Evolutionary conservation across 768 basidiomycete genomes (phyloP), one percentile per base, ranked within the genome.

Genomic region (Panaeolus papilionaceus): DNA sequence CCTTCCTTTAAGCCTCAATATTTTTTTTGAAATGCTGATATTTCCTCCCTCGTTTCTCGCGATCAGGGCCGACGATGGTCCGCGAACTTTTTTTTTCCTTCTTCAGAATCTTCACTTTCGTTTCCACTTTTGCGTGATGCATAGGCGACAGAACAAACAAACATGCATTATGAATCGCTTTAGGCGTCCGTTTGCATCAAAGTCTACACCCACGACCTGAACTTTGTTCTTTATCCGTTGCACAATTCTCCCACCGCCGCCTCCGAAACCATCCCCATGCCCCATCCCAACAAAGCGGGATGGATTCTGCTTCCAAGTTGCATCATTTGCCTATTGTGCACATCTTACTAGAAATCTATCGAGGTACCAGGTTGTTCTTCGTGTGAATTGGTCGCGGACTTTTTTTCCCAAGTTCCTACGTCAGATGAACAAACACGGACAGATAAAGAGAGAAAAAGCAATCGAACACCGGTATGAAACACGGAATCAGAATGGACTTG

Each of bases 401-500:
- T 33, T 58, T 54, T 58, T 58, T 58, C 54, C 54, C 54, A 58
- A 58, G 54, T 58, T 33, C 14, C 54, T 58, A 58, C 54, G 54
- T 58, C 54, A 58, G 54, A 58, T 58, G 54, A 58, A 16, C 54
- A 58, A 58, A 58, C 28, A 58, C 26, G n/a, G 54, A 37, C 54
- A 58, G 54, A 58, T 58, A 58, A 58, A 58, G 54, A 58, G 54
- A 58, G 54, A 58, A 23, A 58, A 58, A 58, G 54, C 54, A 37
- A 33, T 58, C 54, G 54, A 58, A 58, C 26, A 58, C 10, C 28
- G 54, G 54, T 37, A 33, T 58, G 54, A 58, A 58, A 58, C 54
- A 58, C 54, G 54, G 54, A 58, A 58, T 58, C 54, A 58, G 54
- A 58, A 58, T 58, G 54, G 54, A 58, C 54, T 58, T 58, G 54